These are phyloP conservation scores for Lecanicillium sp. DNA, from an alignment of 2,329 filamentous ascomycete species.

Conservation along the genomic window DNA sequence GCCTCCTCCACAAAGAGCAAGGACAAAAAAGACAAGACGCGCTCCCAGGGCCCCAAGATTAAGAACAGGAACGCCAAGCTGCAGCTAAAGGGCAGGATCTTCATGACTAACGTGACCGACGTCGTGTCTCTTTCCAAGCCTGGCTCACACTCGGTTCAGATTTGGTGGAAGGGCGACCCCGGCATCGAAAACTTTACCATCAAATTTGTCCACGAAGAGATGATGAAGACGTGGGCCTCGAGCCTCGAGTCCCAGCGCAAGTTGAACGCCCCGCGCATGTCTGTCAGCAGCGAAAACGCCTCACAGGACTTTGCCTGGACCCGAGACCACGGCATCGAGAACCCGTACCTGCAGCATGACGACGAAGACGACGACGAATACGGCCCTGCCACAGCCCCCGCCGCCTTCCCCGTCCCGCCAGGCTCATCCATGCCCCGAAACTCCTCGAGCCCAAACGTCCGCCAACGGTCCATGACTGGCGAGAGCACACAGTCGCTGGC, in stretches of 20 bases:
- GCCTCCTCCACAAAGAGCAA: conserved; percentile 76
- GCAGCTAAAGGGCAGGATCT: conserved; percentile 93
- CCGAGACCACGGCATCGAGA: conserved; percentile 64
- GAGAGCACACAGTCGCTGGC: conserved; percentile 59
- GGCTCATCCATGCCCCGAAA: conserved; percentile 27
- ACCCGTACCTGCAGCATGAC: conserved; percentile 68
- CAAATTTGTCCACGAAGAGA: conserved; percentile 84
- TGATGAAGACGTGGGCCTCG: conserved; percentile 85
- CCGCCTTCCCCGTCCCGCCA: conserved; percentile 28
- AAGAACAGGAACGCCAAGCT: conserved; percentile 69
- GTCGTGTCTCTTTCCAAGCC: conserved; percentile 82
- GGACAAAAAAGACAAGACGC: conserved; percentile 65
- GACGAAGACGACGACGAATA: conserved; percentile 58
- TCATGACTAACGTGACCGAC: conserved; percentile 98
- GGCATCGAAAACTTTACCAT: conserved; percentile 96
- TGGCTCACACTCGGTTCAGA: conserved; percentile 90
- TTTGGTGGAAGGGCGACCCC: conserved; percentile 97
- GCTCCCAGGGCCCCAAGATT: conserved; percentile 49
- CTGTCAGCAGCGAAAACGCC: conserved; percentile 39
- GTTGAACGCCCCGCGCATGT: conserved; percentile 46
- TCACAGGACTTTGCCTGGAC: conserved; percentile 79
- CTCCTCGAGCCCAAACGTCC: conserved; percentile 67
- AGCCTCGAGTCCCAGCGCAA: conserved; percentile 73
- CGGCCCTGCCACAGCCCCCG: conserved; percentile 30
- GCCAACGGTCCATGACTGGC: conserved; percentile 68